Conservation (phyloP, 2,329 filamentous ascomycete genomes). For the Calonectria pseudoturangicola region DNA sequence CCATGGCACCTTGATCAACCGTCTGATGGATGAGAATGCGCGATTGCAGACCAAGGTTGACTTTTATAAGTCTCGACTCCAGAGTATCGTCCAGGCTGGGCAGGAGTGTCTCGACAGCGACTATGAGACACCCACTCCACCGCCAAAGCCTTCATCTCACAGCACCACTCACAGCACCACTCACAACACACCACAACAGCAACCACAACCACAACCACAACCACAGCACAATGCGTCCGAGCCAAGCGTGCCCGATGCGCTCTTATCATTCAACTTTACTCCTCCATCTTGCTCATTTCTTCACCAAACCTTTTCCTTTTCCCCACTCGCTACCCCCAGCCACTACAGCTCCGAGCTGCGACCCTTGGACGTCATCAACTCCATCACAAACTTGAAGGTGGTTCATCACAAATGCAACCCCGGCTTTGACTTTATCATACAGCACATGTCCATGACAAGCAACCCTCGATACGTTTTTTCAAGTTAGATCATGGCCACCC, state of each 20-base stretch:
- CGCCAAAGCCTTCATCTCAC: neutral
- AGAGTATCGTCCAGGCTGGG: neutral
- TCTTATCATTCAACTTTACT: neutral
- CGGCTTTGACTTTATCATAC: neutral
- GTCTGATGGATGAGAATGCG: neutral
- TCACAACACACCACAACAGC: no score
- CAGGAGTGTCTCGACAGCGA: slow-evolving; percentile 11
- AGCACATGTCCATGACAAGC: neutral
- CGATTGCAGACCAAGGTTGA: neutral
- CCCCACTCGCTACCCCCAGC: neutral
- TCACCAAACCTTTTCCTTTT: neutral
- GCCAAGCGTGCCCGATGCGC: no score
- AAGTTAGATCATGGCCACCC: neutral
- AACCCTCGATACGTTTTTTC: neutral
- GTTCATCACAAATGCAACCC: neutral
- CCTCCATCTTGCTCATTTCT: neutral
- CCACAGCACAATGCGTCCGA: no score
- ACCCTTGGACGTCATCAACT: neutral
- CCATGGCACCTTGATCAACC: slow-evolving; percentile 2
- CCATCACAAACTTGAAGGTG: neutral
- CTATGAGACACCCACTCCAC: neutral
- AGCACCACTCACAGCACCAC: neutral
- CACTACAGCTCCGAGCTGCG: neutral
- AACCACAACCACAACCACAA: no score
- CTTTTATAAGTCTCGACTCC: slow-evolving; percentile 7